Evolutionary conservation across 768 basidiomycete genomes (phyloP).

Genomic region (Nidularia sp.): DNA sequence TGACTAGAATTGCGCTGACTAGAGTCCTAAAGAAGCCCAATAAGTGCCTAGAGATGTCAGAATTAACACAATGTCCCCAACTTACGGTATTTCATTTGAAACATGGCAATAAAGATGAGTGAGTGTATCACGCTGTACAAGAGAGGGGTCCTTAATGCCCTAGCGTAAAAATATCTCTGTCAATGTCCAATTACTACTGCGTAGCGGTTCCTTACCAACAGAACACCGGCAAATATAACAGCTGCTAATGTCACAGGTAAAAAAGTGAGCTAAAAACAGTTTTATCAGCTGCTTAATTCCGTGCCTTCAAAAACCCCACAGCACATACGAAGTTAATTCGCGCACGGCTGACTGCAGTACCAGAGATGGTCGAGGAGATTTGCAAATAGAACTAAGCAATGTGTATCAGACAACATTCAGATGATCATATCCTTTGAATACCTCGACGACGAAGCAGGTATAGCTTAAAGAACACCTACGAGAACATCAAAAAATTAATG

Average conservation of each 20-base stretch:
- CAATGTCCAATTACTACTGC: background rate
- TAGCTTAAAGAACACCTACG: background rate
- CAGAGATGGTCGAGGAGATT: slow-evolving; percentile 1
- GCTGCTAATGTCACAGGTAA: background rate
- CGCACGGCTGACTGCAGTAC: background rate
- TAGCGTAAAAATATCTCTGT: background rate
- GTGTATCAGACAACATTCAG: background rate
- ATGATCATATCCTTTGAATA: background rate
- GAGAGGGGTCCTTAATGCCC: slow-evolving; percentile 2
- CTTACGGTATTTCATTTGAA: slow-evolving; percentile 8
- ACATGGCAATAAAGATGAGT: slow-evolving; percentile 13
- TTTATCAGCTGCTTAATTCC: background rate
- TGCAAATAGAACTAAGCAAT: background rate
- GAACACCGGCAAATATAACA: background rate
- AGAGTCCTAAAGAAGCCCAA: background rate
- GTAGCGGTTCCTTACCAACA: background rate
- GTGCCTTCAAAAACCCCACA: background rate
- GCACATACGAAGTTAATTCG: background rate
- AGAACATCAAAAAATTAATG: background rate
- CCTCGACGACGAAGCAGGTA: background rate
- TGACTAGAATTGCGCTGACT: slow-evolving; percentile 2
- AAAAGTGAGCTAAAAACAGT: background rate
- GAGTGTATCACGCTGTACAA: slow-evolving; percentile 3
- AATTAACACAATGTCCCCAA: background rate
- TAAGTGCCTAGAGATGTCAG: background rate